Base-by-base conservation (phyloP, 148 eudicot genomes). In the Rhododendron williamsianum region DNA sequence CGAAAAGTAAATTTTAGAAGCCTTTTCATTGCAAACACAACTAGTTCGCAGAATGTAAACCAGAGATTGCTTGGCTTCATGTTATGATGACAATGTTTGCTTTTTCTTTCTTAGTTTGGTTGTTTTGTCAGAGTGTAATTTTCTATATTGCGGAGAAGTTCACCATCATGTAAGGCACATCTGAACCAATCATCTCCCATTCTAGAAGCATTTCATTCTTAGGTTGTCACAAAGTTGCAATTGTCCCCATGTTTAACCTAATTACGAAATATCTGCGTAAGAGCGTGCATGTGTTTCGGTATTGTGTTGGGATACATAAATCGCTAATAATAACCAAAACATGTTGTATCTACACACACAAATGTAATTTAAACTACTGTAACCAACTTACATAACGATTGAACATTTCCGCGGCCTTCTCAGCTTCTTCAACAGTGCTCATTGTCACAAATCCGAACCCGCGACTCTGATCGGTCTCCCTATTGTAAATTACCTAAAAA, bases 361-460 rank as follows among this genome's bases (percentile, higher is more conserved):
- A 27, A 45, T 0, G 23, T 9, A 83, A 69, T 4, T 69, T 63
- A 43, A 33, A 8, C 4, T 30, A 67, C 13, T 33, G 13, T 41
- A n/a, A 49, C 52, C 15, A 23, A 91, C 98, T 94, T 88, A 95
- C 98, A 90, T 89, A 91, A 27, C 90, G 90, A 81, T 93, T 84
- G 87, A 93, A 92, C 96, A 93, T 87, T 74, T 93, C 95, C 41
- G 91, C 96, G 80, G 98, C 98, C 74, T 90, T 93, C 72, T 92
- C 97, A 83, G 98, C 98, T 90, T 95, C 95, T 87, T 92, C 97
- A 86, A 92, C 95, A 52, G 94, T 95, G 87, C 95, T 92, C 99
- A 96, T 96, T 0, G 99, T 95, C 90, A 96, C 97, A 87, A 96
- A 96, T 23, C 95, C 99, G 86, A 95, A 96, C 48, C 98, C 98